A percentile compares a stretch with the other conserved stretches of the same genome.
phyloP scores from a whole-genome alignment of 345 rosid genomes.

The Luvunga scandens region DNA sequence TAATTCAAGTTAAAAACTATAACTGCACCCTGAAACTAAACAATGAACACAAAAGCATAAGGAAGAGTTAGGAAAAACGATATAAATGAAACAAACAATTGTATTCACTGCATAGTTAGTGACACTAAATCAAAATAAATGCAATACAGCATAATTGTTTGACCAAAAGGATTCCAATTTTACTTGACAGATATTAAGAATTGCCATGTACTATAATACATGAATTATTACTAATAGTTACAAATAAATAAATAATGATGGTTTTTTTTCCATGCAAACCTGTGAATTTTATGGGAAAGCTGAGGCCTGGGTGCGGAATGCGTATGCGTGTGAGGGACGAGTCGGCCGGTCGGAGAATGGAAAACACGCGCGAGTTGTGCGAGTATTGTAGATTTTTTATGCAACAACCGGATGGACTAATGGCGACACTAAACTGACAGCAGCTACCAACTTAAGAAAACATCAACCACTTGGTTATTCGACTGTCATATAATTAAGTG shows the following conservation, averaged over 20 bases:
- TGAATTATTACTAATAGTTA: not conserved
- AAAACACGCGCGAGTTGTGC: not conserved
- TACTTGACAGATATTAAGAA: not conserved
- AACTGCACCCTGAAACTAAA: not conserved
- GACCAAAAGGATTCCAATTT: not conserved
- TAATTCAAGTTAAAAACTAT: not conserved
- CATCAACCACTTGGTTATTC: not conserved
- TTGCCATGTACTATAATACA: not conserved
- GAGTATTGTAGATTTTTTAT: not conserved
- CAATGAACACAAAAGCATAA: not conserved
- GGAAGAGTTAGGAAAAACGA: not conserved
- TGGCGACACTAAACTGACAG: not conserved
- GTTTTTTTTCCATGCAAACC: not conserved
- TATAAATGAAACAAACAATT: not conserved
- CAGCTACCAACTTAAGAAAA: too few species aligned
- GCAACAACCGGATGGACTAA: not conserved
- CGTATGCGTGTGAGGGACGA: not conserved
- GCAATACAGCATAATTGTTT: not conserved
- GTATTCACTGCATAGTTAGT: not conserved
- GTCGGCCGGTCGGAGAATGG: constrained; percentile 8
- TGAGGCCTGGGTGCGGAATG: not conserved
- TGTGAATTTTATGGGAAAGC: not conserved
- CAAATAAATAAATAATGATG: not conserved
- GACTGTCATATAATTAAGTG: not conserved
- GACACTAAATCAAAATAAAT: not conserved